Base-by-base conservation (phyloP, 164 flowering plant species). In the Aristolochia californica region DNA sequence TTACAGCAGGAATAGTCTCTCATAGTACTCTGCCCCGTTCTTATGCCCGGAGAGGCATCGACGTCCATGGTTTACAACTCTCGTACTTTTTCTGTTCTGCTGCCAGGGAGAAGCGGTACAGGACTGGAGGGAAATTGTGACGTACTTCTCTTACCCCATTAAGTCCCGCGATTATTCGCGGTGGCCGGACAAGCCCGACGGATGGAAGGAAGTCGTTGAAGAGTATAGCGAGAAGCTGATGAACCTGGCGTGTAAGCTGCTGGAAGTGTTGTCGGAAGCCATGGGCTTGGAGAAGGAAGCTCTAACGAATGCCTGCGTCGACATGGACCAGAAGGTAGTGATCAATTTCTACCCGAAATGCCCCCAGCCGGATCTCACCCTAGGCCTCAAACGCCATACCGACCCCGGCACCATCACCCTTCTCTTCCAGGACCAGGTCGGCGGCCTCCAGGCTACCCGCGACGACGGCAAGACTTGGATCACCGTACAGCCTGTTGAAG, bases 361-460 rank as follows among this genome's bases (percentile, higher is more conserved):
- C 62, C 96, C 96, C 4, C 82, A 88, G 50, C 96, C 93, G 0
- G 91, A 85, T 58, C 81, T 88, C 52, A 85, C 96, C 0, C 85
- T 88, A 4, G 93, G 96, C 5, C 85, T 88, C 56, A 88, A 85
- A 76, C 81, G 94, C 16, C 96, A 88, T 72, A 85, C 96, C 0
- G 96, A 85, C 43, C 96, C 96, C 0, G 96, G 96, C 16, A 88
- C 94, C 65, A 85, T 88, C 51, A 88, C 96, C 5, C 80, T 85
- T 4, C 64, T 88, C 57, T 78, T 85, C 5, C 96, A 83, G 63
- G 93, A 85, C 60, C 85, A 77, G 63, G 96, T 88, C 1, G 93
- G 96, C 2, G 96, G 96, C 4, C 79, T 88, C 13, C 96, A 88
- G 72, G 96, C 90, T 17, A 88, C 96, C 26, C 75, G 76, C 34